Percentiles rank a stretch among this genome's conserved stretches.
phyloP scores from a whole-genome alignment of 163 green algal genomes.

The Chlamydomonas reinhardtii region DNA sequence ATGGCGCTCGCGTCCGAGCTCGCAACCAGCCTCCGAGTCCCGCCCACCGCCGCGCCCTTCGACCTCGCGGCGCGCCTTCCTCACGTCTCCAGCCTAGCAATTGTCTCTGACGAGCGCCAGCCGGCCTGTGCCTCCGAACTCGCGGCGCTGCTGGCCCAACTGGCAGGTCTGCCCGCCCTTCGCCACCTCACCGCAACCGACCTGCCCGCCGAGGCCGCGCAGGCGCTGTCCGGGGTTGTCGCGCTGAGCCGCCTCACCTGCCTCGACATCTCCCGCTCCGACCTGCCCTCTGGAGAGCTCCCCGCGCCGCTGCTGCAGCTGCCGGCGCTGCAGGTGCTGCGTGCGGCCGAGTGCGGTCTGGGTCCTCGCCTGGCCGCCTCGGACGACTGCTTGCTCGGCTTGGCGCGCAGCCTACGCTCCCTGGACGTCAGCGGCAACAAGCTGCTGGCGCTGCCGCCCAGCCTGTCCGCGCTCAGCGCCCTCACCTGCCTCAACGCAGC shows the following conservation, averaged over 20 bases:
- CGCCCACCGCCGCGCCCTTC: constrained; percentile 13
- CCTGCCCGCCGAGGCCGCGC: not conserved
- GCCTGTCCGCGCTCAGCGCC: not conserved
- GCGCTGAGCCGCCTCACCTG: constrained; percentile 18
- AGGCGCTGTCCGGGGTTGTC: not conserved
- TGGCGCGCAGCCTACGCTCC: constrained; percentile 6
- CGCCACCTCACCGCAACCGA: not conserved
- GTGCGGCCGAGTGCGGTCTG: constrained; percentile 5
- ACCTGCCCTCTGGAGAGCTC: not conserved
- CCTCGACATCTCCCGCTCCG: constrained; percentile 36
- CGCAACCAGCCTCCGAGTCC: constrained; percentile 11
- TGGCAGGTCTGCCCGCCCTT: not conserved
- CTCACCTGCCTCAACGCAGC: constrained; percentile 29
- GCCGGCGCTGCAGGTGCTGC: not conserved
- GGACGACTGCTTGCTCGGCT: not conserved
- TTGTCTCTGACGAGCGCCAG: not conserved
- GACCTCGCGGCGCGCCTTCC: constrained; percentile 8
- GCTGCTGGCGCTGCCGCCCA: constrained; percentile 21
- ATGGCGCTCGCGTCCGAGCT: constrained; percentile 10
- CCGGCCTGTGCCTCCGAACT: not conserved
- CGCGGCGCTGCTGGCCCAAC: constrained; percentile 8
- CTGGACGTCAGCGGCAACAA: constrained; percentile 45
- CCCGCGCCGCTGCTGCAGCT: not conserved
- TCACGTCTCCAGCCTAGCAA: not conserved
- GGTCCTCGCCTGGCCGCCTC: not conserved